Percentiles rank a stretch among this genome's conserved stretches.
Evolutionary conservation across 805 yeast species (phyloP).

Genomic region (Zygosaccharomyces bisporus): DNA sequence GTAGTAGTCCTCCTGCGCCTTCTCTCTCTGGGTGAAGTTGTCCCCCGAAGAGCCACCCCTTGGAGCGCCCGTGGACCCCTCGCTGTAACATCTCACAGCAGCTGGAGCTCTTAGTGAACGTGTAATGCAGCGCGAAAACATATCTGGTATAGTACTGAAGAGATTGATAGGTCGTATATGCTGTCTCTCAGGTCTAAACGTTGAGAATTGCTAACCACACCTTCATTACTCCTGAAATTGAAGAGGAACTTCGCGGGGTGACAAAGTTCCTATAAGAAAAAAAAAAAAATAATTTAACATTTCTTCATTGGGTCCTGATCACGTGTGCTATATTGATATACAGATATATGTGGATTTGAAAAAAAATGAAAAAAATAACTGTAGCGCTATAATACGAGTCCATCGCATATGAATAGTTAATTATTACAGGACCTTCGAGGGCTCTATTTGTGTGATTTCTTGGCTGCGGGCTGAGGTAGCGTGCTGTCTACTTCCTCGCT

Average conservation of each 20-base stretch:
- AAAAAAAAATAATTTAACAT: neutral
- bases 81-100: constrained; percentile 40
- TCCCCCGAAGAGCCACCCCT: constrained; percentile 49
- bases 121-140: constrained; percentile 31
- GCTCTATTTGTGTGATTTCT: constrained; percentile 29
- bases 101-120: constrained; percentile 23
- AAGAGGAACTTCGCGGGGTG: constrained; percentile 2
- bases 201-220: neutral
- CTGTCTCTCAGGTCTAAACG: neutral
- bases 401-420: neutral
- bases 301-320: constrained; percentile 8
- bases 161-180: neutral
- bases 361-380: neutral
- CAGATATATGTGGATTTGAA: neutral
- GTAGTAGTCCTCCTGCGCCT: constrained; percentile 83
- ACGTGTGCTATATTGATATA: constrained; percentile 5
- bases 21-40: constrained; percentile 80
- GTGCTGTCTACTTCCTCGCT: constrained; percentile 24
- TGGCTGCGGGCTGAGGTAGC: constrained; percentile 29
- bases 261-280: neutral
- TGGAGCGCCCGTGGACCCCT: constrained; percentile 58
- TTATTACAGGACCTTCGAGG: neutral
- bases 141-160: constrained; percentile 2
- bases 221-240: neutral
- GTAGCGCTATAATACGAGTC: too few relatives aligned